Conservation (phyloP, 129 eudicot genomes). For the Flaveria trinervia region DNA sequence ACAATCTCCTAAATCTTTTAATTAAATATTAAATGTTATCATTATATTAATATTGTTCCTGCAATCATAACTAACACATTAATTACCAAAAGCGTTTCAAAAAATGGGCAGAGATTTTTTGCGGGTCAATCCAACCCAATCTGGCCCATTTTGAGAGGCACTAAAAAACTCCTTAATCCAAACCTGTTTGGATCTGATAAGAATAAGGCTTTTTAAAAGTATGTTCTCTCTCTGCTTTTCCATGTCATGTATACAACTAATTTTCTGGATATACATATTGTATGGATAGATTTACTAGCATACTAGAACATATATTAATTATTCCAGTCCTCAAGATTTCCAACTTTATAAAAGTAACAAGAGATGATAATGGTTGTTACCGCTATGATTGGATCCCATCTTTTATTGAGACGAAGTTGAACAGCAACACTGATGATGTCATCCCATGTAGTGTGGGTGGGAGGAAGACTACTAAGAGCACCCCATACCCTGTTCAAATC, state of each 20-base stretch:
- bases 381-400: slow-evolving; percentile 62
- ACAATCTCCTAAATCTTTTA: neutral
- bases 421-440: slow-evolving; percentile 70
- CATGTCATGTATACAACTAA: neutral
- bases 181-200: neutral
- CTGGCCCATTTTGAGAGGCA: neutral
- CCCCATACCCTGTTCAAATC: slow-evolving; percentile 49
- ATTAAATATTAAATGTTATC: neutral
- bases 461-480: slow-evolving; percentile 68
- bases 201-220: neutral
- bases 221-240: neutral
- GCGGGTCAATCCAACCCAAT: neutral
- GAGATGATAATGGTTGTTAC: slow-evolving; percentile 37
- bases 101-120: neutral
- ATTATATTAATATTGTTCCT: neutral
- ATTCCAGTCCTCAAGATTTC: slow-evolving; percentile 6
- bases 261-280: neutral
- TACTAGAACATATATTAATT: neutral
- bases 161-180: neutral
- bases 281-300: neutral
- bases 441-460: slow-evolving; percentile 70
- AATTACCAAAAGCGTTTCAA: neutral
- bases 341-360: neutral
- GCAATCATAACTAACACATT: neutral
- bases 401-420: slow-evolving; percentile 74